Evolutionary conservation across 2,329 filamentous ascomycete genomes (phyloP).

Genomic region (Neonectria ditissima): DNA sequence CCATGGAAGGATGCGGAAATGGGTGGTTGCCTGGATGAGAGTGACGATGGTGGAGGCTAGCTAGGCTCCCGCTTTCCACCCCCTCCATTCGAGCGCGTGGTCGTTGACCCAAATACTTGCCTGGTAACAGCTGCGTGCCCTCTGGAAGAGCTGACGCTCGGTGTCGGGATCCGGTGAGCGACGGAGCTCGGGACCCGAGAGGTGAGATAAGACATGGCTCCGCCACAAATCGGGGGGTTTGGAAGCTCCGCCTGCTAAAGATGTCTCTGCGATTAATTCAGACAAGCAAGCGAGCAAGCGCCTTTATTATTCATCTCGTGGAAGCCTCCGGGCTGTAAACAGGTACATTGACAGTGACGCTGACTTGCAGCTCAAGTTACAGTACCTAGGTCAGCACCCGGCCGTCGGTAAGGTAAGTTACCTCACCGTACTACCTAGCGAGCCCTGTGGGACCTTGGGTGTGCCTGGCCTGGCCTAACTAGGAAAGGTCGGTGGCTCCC

Average conservation of each 20-base stretch:
- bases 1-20: background rate
- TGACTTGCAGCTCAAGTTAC: background rate
- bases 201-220: background rate
- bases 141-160: background rate
- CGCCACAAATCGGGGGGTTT: constrained; percentile 2
- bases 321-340: background rate
- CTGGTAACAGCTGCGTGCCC: background rate
- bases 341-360: background rate
- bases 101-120: background rate
- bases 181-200: constrained; percentile 5
- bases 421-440: background rate
- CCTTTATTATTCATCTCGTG: no score
- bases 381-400: no score
- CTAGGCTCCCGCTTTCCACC: background rate
- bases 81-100: background rate
- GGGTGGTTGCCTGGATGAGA: background rate
- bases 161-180: constrained; percentile 12
- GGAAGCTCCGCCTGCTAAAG: background rate
- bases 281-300: background rate
- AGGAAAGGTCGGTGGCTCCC: background rate
- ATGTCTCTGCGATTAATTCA: background rate
- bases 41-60: background rate
- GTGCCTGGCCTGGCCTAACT: background rate
- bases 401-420: background rate
- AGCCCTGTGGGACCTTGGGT: background rate